A percentile compares a stretch with the other conserved stretches of the same genome.
These are phyloP conservation scores for Paraconiothyrium brasiliense DNA, from an alignment of 2,329 filamentous ascomycete genomes.

Conservation along the genomic window DNA sequence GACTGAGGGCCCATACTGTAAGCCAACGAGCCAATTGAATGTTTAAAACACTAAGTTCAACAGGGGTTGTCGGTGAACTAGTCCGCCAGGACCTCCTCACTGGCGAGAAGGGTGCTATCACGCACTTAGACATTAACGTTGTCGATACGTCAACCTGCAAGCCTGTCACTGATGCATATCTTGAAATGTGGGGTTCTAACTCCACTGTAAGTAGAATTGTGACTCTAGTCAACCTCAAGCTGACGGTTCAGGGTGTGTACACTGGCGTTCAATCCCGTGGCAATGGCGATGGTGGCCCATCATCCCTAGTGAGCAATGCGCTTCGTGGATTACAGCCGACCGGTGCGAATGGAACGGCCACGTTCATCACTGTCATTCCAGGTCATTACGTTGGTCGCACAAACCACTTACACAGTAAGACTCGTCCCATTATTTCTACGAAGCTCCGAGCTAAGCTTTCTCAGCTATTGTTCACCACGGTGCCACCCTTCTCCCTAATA, in stretches of 20 bases:
- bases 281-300: slow-evolving; percentile 42
- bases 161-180: slow-evolving; percentile 58
- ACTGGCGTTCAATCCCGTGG: slow-evolving; percentile 55
- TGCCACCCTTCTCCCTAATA: slow-evolving; percentile 56
- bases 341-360: slow-evolving; percentile 58
- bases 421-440: background rate
- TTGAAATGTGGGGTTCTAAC: slow-evolving; percentile 61
- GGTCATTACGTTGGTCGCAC: slow-evolving; percentile 51
- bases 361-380: slow-evolving; percentile 60
- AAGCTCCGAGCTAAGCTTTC: slow-evolving; percentile 12
- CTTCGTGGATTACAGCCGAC: slow-evolving; percentile 60
- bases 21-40: slow-evolving; percentile 6
- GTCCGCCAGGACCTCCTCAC: slow-evolving; percentile 61
- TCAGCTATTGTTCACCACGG: slow-evolving; percentile 50
- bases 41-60: background rate
- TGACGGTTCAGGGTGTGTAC: slow-evolving; percentile 55
- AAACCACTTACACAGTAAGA: slow-evolving; percentile 46
- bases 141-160: slow-evolving; percentile 64
- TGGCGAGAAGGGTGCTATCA: slow-evolving; percentile 58
- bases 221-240: background rate
- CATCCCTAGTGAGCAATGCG: slow-evolving; percentile 47
- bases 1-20: slow-evolving; percentile 49
- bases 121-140: slow-evolving; percentile 64
- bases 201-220: slow-evolving; percentile 28
- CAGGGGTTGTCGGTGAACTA: slow-evolving; percentile 60